Percentiles rank a stretch among this genome's conserved stretches.
Conservation (phyloP, 108 stramenopile species). For the Nitzschia sp. region DNA sequence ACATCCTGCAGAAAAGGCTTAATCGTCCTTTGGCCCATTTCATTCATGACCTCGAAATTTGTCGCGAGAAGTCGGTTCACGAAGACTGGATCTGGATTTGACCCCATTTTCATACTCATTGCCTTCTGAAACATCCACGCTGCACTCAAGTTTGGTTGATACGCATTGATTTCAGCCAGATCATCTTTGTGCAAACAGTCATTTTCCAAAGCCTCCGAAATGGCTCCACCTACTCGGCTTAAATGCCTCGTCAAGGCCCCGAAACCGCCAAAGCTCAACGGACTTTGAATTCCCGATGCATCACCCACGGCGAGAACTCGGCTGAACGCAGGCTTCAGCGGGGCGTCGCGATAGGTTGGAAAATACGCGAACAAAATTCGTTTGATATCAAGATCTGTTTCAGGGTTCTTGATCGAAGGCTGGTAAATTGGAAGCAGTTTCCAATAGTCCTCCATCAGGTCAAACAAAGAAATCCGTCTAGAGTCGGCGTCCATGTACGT, state of each 20-base stretch:
- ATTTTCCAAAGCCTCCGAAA: conserved; percentile 81
- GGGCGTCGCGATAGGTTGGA: conserved; percentile 92
- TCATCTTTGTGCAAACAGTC: conserved; percentile 85
- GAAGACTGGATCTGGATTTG: conserved; percentile 74
- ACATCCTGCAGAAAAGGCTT: conserved; percentile 93
- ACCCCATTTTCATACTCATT: conserved; percentile 88
- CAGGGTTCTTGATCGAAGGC: conserved; percentile 66
- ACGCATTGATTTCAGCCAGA: conserved; percentile 88
- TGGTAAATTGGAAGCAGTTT: conserved; percentile 86
- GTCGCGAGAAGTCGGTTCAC: conserved; percentile 87
- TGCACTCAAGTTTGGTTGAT: conserved; percentile 89
- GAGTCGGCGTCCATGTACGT: conserved; percentile 88
- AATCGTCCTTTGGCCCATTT: conserved; percentile 75
- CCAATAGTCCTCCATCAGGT: conserved; percentile 94
- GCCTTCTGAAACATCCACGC: conserved; percentile 94
- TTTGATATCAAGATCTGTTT: conserved; percentile 79
- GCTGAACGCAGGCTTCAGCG: conserved; percentile 79
- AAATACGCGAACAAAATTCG: conserved; percentile 92
- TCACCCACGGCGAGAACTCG: conserved; percentile 87
- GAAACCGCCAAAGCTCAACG: conserved; percentile 96
- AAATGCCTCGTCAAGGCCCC: conserved; percentile 92
- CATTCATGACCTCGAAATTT: conserved; percentile 89
- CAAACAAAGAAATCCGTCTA: conserved; percentile 66
- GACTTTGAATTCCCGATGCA: conserved; percentile 93
- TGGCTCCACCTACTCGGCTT: conserved; percentile 73